Conservation (phyloP, 257 asterid genomes). For the Przewalskia tangutica region DNA sequence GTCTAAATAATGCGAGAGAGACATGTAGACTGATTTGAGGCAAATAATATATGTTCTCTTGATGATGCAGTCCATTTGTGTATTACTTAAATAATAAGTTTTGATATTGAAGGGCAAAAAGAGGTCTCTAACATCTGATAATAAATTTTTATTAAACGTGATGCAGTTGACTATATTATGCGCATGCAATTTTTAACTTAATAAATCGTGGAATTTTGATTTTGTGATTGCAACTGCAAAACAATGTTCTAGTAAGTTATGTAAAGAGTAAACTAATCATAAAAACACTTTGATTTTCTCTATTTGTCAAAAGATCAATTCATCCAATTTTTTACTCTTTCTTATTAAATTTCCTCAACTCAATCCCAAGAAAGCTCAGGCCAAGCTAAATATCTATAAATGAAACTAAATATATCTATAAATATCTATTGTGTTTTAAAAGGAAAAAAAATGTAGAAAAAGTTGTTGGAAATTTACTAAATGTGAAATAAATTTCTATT, state of each 20-base stretch:
- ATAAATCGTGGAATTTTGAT: background rate
- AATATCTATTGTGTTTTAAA: background rate
- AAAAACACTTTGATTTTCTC: background rate
- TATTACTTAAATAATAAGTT: background rate
- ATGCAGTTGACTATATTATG: background rate
- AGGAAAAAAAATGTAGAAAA: background rate
- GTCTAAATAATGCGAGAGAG: background rate
- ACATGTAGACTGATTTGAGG: background rate
- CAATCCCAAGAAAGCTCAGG: background rate
- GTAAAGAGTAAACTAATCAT: background rate
- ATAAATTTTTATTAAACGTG: background rate
- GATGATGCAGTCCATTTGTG: background rate
- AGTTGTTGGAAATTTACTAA: too few species aligned
- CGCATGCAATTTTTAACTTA: background rate
- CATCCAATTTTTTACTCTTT: background rate
- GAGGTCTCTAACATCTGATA: background rate
- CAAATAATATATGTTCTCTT: background rate
- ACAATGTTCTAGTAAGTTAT: background rate
- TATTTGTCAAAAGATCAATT: background rate
- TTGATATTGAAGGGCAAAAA: background rate
- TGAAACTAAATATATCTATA: background rate
- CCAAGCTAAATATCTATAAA: background rate
- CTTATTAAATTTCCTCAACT: background rate
- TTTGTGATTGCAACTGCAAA: background rate
- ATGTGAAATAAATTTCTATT: too few species aligned